Base-by-base conservation (phyloP, 805 yeast genomes). In the Cyberlindnera subsufficiens region DNA sequence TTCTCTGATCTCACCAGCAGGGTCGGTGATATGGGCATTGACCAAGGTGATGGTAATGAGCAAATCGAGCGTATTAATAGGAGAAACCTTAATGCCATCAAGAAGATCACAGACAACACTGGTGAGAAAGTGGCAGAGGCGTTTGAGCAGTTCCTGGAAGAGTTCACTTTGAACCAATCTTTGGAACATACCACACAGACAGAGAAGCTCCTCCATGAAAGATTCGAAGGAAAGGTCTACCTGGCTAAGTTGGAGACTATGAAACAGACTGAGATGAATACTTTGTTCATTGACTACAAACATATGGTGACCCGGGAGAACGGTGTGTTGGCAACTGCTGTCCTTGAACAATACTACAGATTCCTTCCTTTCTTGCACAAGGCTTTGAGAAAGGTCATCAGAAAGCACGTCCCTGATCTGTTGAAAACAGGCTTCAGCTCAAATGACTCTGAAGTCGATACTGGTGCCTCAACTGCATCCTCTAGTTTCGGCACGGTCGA, bases 121-220 rank as follows among this genome's bases (percentile, higher is more conserved):
- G 97, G 96, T 45, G 97, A 90, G 60, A 87, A 87, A 53, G 97
- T 93, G 15, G 77, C 91, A 35, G 96, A 88, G 62, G 80, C 90
- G 14, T 91, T 93, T 61, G 96, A 90, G 61, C 78, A 74, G 50
- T 91, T 91, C 57, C 65, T 91, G 43, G 85, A 80, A 56, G 84
- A 77, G 29, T 91, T 71, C 16, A 66, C 75, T 36, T 67, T 64
- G 7, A 60, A 67, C 17, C 60, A 60, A 15, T 66, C 60, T 18
- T 56, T 56, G 17, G 64, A 60, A 30, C 38, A 51, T 45, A 35
- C 48, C 42, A 42, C 67, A 44, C 51, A 57, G 51, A 61, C 55
- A 20, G 56, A 61, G 32, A 58, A 55, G 17, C 46, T 52, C 5
- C 59, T 56, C 11, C 70, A 68, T 37, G 60, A 66, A 17, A 65